Evolutionary conservation across 148 eudicot species (phyloP).

Genomic region (Rheum nobile): DNA sequence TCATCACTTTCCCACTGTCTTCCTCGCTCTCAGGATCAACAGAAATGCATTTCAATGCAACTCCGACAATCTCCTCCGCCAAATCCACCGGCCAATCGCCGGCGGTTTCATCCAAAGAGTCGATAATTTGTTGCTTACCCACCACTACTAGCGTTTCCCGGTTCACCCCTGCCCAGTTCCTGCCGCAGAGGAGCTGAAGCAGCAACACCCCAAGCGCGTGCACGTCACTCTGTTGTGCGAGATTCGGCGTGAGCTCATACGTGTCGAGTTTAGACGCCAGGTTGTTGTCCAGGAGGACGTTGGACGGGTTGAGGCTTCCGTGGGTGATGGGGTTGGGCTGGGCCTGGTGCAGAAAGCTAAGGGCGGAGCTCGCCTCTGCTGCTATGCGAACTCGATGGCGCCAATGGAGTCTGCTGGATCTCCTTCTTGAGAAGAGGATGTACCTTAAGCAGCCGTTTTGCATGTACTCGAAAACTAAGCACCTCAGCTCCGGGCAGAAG

Average conservation of each 20-base stretch:
- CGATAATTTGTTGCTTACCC: conserved; percentile 7
- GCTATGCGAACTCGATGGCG: conserved; percentile 50
- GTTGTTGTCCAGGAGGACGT: conserved; percentile 49
- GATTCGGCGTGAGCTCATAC: conserved; percentile 16
- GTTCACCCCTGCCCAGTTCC: conserved; percentile 32
- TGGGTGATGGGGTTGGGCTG: conserved; percentile 44
- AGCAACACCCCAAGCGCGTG: conserved; percentile 49
- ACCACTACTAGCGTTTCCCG: conserved; percentile 17
- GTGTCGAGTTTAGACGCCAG: conserved; percentile 39
- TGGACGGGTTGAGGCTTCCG: conserved; percentile 42
- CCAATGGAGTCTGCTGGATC: conserved; percentile 42
- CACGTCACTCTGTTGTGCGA: conserved; percentile 25
- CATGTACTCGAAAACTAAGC: conserved; percentile 63
- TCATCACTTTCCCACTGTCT: conserved; percentile 14
- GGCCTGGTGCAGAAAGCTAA: conserved; percentile 51
- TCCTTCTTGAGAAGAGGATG: conserved; percentile 33
- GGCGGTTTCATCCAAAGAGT: conserved; percentile 29
- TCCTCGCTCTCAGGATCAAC: conserved; percentile 5
- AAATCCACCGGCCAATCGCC: conserved; percentile 60
- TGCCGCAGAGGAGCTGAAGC: conserved; percentile 57
- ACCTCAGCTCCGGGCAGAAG: conserved; percentile 50
- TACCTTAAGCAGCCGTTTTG: conserved; percentile 61
- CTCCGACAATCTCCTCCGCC: conserved; percentile 34
- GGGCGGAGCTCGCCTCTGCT: conserved; percentile 38
- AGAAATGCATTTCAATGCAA: conserved; percentile 45